Percentiles rank a stretch among this genome's conserved stretches.
Evolutionary conservation across 495 filamentous ascomycete genomes (phyloP).

Genomic region (Chaetomium fimeti): DNA sequence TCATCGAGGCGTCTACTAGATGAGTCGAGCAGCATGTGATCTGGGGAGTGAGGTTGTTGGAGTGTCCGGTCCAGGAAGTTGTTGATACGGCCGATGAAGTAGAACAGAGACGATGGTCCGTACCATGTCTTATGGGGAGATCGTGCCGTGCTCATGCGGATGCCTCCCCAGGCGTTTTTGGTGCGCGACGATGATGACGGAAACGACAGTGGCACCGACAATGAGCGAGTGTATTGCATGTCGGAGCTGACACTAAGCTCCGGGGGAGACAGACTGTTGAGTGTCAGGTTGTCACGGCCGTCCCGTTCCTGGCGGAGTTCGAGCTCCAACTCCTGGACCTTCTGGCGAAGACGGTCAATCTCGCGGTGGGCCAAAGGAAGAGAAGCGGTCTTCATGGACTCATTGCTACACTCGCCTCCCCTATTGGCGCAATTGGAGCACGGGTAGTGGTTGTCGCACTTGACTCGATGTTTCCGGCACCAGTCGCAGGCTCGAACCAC

Average conservation of each 20-base stretch:
- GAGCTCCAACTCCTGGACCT: slow-evolving; percentile 8
- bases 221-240: too few species aligned
- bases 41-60: slow-evolving; percentile 4
- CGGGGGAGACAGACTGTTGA: not conserved
- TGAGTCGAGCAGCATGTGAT: slow-evolving; percentile 10
- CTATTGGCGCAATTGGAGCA: slow-evolving; percentile 10
- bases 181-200: not conserved
- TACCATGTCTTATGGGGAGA: slow-evolving; percentile 7
- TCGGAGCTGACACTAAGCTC: slow-evolving; percentile 1
- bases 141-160: slow-evolving; percentile 7
- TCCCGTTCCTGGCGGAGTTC: not conserved
- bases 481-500: slow-evolving; percentile 8
- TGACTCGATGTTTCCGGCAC: slow-evolving; percentile 9
- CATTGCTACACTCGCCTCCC: slow-evolving; percentile 9
- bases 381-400: slow-evolving; percentile 4
- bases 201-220: too few species aligned
- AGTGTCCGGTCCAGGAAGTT: not conserved
- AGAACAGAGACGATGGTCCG: slow-evolving; percentile 3
- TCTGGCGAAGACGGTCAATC: slow-evolving; percentile 8
- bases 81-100: slow-evolving; percentile 13
- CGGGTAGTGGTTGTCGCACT: slow-evolving; percentile 11
- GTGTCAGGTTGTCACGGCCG: not conserved
- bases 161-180: slow-evolving; percentile 8
- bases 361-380: slow-evolving; percentile 7
- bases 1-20: slow-evolving; percentile 7